Evolutionary conservation across 2,329 filamentous ascomycete genomes (phyloP), one percentile per base, ranked within the genome.

Genomic region (Ophiocordyceps camponoti-leonardi): DNA sequence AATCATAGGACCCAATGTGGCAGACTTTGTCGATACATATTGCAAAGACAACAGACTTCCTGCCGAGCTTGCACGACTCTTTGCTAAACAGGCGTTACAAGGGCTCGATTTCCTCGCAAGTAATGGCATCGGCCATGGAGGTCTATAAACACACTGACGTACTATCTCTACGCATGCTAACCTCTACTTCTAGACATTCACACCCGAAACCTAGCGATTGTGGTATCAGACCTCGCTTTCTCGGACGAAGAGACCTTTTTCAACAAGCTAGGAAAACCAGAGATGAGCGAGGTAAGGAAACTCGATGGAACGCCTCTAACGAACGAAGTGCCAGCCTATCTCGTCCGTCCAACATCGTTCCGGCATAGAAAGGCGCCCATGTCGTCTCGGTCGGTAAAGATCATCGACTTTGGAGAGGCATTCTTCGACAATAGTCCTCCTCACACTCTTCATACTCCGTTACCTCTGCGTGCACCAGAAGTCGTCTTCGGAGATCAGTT

Each of bases 331-430:
- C 54, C 51, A 26, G 14, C 42, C 1, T 26, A 50, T n/a, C 12
- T 56, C 2, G 31, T 51, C 42, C 46, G 43, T 6, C 48, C 52
- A 1, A 43, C 49, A 1, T 14, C 13, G 1, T 52, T 49, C 23
- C 0, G 19, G 12, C 11, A 28, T 7, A 28, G n/a, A 42, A 26
- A 28, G 13, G n/a, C 30, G 3, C 41, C 30, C 41, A 11, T 45
- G 4, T 35, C 37, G 14, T 42, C 8, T 18, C 45, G 43, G 14
- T 49, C 48, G 0, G 35, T 54, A 28, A 55, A 52, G 30, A 51
- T 55, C 0, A 50, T 55, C 33, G 54, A 56, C 30, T 55, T 53
- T 11, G 53, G 52, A 19, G 48, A 53, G 42, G 41, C 49, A 1
- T 54, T 55, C 23, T 39, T 49, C 37, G 51, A 0, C 45, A 50